Base-by-base conservation (phyloP, 257 asterid species). In the Solanum infundibuliforme region DNA sequence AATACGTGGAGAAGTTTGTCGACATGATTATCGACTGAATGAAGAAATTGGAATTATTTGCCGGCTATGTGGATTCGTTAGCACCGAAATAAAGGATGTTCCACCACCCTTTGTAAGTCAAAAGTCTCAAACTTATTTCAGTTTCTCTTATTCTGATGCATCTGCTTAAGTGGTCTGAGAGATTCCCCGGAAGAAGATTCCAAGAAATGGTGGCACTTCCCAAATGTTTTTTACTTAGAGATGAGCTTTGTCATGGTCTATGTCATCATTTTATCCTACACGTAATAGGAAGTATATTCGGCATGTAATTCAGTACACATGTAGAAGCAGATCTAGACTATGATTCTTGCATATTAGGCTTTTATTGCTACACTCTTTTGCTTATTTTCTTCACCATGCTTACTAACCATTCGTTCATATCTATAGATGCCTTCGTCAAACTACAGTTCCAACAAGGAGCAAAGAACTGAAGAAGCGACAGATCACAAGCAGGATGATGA, bases 21-120 rank as follows among this genome's bases (percentile, higher is more conserved):
- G 90, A 79, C 99, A 97, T 62, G 99, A 96, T 90, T 94, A 86
- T 87, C 90, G 90, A 83, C 98, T 97, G 81, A 90, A 97, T 18
- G 99, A 97, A 88, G 93, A 97, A 90, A 92, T 96, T 6, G 99
- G 99, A 89, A 91, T 94, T 27, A 91, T 94, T 83, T 97, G 99
- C 93, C 90, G 88, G 43, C 65, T 94, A 36, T 97, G 99, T 83
- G 99, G 99, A 86, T 90, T 87, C 52, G 94, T 97, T 29, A 94
- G 92, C 92, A 92, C 95, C 5, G 98, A 94, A 84, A 97, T 97
- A 75, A 97, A 94, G 90, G 98, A 97, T 85, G 96, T 97, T 87
- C 91, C 95, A 72, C 99, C 98, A 9, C 92, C 97, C 87, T 93
- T 97, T 85, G 99, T 95, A 92, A 94, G 99, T 93, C 89, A 55